phyloP scores from a whole-genome alignment of 345 rosid species.

The Eucalyptus guilfoylei region DNA sequence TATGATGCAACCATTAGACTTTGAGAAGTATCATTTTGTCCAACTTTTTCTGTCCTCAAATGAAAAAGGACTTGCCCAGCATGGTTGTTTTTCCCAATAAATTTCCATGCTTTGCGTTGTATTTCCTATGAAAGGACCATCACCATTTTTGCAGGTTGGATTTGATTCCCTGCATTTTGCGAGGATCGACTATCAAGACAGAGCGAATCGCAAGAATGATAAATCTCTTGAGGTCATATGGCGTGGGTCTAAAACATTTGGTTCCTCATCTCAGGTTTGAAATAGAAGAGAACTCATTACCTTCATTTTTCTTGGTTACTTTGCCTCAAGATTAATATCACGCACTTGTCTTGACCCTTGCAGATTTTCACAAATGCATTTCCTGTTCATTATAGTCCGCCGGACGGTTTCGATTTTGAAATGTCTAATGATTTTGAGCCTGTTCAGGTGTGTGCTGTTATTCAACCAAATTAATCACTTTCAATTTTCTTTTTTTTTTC shows the following conservation, averaged over 20 bases:
- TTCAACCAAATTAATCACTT: not conserved
- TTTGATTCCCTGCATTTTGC: conserved; percentile 85
- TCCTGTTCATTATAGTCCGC: conserved; percentile 64
- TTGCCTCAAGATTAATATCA: not conserved
- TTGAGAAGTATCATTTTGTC: not conserved
- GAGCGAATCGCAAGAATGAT: conserved; percentile 54
- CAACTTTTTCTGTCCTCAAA: not conserved
- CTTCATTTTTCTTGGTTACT: not conserved
- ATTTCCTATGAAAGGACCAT: not conserved
- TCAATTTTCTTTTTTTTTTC: not conserved
- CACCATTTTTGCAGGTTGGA: conserved; percentile 36
- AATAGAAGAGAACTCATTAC: not conserved
- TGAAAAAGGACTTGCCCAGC: not conserved
- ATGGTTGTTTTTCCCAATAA: not conserved
- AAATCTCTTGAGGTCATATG: conserved; percentile 72
- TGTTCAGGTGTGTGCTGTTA: conserved; percentile 44
- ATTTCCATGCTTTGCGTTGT: not conserved
- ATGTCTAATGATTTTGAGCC: conserved; percentile 35
- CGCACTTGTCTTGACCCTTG: not conserved
- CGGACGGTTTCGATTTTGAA: conserved; percentile 67
- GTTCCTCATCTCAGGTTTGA: conserved; percentile 67
- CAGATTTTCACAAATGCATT: conserved; percentile 81
- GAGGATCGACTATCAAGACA: conserved; percentile 82
- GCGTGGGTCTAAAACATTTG: conserved; percentile 85
- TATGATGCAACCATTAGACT: not conserved